These are phyloP conservation scores for Choiromyces venosus DNA, from an alignment of 495 filamentous ascomycete species.

Conservation along the genomic window DNA sequence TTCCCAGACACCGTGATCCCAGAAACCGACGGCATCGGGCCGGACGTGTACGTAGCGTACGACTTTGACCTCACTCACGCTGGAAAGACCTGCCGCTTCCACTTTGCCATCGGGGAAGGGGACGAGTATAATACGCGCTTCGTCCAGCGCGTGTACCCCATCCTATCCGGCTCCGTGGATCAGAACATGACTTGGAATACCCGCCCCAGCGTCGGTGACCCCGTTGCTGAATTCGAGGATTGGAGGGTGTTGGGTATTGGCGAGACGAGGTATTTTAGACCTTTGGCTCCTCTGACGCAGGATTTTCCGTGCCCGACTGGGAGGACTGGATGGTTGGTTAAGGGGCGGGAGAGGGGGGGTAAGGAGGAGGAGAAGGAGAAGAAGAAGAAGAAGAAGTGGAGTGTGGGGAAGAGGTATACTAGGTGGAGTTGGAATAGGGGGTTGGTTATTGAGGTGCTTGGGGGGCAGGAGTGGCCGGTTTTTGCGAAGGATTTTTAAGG, in stretches of 20 bases:
- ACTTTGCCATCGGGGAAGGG: constrained; percentile 15
- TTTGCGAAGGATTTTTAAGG: neutral
- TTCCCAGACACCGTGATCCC: constrained; percentile 10
- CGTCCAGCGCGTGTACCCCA: constrained; percentile 14
- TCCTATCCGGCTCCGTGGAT: constrained; percentile 17
- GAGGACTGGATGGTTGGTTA: constrained; percentile 8
- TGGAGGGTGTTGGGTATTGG: neutral
- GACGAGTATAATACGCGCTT: constrained; percentile 18
- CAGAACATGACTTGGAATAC: constrained; percentile 11
- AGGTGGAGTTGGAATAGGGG: constrained; percentile 28
- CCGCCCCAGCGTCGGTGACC: neutral
- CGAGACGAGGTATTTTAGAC: constrained; percentile 6
- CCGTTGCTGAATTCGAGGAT: neutral
- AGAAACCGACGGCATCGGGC: constrained; percentile 15
- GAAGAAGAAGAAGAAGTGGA: constrained; percentile 15
- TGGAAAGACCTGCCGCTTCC: constrained; percentile 21
- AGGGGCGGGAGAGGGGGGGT: neutral
- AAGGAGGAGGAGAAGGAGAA: constrained; percentile 15
- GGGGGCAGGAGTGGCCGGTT: neutral
- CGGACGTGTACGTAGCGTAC: constrained; percentile 17
- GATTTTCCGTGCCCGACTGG: constrained; percentile 13
- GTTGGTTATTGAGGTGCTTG: constrained; percentile 22
- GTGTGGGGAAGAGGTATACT: neutral
- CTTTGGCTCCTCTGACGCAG: neutral
- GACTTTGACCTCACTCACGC: constrained; percentile 14